These are phyloP conservation scores for Cochlearia excelsa DNA, from an alignment of 345 rosid species.

Conservation along the genomic window DNA sequence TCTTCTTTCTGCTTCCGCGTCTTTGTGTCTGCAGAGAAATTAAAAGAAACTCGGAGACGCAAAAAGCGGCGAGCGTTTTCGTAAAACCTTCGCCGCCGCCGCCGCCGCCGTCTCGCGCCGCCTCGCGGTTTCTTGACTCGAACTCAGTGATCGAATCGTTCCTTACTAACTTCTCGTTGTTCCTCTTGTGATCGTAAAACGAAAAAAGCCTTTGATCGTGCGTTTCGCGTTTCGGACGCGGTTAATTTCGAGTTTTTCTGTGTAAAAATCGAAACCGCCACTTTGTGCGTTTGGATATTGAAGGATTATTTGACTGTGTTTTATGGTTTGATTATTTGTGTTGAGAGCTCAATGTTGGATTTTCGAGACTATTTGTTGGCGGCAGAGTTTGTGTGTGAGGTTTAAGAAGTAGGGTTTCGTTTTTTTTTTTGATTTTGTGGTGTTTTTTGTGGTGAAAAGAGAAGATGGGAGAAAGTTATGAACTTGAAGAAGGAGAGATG, in stretches of 20 bases:
- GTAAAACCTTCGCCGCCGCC: constrained; percentile 22
- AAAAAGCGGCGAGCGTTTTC: constrained; percentile 25
- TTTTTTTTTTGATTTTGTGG: too few relatives aligned
- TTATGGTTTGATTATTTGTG: constrained; percentile 4
- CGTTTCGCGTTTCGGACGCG: too few relatives aligned
- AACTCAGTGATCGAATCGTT: constrained; percentile 26
- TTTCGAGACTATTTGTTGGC: constrained; percentile 43
- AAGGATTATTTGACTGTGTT: constrained; percentile 1
- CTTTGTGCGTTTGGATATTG: constrained; percentile 7
- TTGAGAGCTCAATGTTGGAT: constrained; percentile 50
- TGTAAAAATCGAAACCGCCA: constrained; percentile 16
- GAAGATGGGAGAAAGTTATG: constrained; percentile 53
- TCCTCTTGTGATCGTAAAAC: constrained; percentile 13
- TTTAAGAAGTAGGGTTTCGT: constrained; percentile 26
- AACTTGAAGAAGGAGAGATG: constrained; percentile 81
- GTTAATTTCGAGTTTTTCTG: constrained; percentile 21
- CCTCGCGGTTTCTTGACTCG: constrained; percentile 14
- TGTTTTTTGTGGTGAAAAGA: too few relatives aligned
- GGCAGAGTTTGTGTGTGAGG: constrained; percentile 28
- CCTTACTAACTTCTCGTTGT: not conserved
- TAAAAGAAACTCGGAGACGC: constrained; percentile 32
- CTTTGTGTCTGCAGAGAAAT: too few relatives aligned
- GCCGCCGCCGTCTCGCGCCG: too few relatives aligned
- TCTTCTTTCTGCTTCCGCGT: constrained; percentile 33
- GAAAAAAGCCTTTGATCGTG: constrained; percentile 24